Percentiles rank a stretch among this genome's conserved stretches.
phyloP scores from a whole-genome alignment of 2,329 filamentous ascomycete genomes.

The Chaetomium sp. region DNA sequence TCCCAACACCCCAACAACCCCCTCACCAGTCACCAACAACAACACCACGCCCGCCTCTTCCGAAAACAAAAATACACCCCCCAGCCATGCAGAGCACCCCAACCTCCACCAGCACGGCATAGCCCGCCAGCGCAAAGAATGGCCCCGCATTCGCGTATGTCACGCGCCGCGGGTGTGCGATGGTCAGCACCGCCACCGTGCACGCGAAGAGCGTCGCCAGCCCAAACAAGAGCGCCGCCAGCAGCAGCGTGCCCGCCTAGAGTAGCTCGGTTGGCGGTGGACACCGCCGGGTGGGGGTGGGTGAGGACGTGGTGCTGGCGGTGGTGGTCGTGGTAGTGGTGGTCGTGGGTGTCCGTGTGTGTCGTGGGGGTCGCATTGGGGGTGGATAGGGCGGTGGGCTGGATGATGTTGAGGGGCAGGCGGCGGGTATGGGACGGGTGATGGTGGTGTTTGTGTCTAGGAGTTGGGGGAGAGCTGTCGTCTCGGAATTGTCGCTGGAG shows the following conservation, averaged over 20 bases:
- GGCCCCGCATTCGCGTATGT: neutral
- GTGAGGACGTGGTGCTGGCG: neutral
- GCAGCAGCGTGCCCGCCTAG: neutral
- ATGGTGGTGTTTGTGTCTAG: neutral
- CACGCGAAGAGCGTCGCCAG: neutral
- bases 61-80: neutral
- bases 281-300: neutral
- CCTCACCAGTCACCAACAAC: neutral
- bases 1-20: too few relatives aligned
- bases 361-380: neutral
- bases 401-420: too few relatives aligned
- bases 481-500: neutral
- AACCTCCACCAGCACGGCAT: neutral
- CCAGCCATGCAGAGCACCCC: neutral
- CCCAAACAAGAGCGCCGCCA: neutral
- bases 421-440: too few relatives aligned
- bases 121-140: neutral
- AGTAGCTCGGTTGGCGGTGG: neutral
- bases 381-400: neutral
- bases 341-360: too few relatives aligned
- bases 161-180: neutral
- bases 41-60: neutral
- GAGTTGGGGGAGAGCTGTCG: too few relatives aligned
- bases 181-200: neutral
- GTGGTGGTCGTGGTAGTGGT: too few relatives aligned